Evolutionary conservation across 352 stramenopile genomes (phyloP).

Genomic region (Pythium chondricola): DNA sequence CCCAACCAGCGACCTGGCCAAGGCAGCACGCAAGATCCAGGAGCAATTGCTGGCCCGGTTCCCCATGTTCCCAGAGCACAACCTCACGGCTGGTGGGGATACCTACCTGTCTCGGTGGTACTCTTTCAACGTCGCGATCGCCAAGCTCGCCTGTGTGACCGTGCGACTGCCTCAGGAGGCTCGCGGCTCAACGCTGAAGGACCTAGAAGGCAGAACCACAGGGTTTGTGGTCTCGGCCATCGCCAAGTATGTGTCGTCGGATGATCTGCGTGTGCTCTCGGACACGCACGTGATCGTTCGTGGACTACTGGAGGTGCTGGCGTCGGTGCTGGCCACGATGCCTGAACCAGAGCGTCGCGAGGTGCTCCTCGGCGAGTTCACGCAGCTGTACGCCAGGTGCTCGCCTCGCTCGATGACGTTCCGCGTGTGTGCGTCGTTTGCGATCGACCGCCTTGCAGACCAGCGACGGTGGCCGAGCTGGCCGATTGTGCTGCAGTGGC

Average conservation of each 20-base stretch:
- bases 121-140: conserved; percentile 61
- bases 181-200: conserved; percentile 3
- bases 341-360: conserved; percentile 20
- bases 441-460: conserved; percentile 48
- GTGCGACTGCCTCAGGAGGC: conserved; percentile 20
- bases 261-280: conserved; percentile 46
- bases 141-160: conserved; percentile 60
- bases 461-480: conserved; percentile 46
- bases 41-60: conserved; percentile 59
- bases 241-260: conserved; percentile 48
- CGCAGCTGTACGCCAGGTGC: conserved; percentile 56
- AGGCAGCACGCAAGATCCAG: conserved; percentile 24
- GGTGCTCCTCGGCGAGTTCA: conserved; percentile 51
- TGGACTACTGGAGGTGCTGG: conserved; percentile 54
- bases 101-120: conserved; percentile 57
- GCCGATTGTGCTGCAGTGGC: conserved; percentile 59
- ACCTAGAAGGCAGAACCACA: conserved; percentile 40
- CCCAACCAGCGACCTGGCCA: conserved; percentile 24
- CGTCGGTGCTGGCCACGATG: conserved; percentile 28
- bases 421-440: conserved; percentile 66
- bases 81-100: conserved; percentile 37
- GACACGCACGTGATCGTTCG: conserved; percentile 61
- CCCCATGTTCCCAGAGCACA: conserved; percentile 47
- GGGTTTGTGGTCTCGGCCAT: conserved; percentile 56
- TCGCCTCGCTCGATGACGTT: conserved; percentile 68